A percentile compares a stretch with the other conserved stretches of the same genome.
These are phyloP conservation scores for Sporothrix variecibatus DNA, from an alignment of 2,329 filamentous ascomycete species.

Conservation along the genomic window DNA sequence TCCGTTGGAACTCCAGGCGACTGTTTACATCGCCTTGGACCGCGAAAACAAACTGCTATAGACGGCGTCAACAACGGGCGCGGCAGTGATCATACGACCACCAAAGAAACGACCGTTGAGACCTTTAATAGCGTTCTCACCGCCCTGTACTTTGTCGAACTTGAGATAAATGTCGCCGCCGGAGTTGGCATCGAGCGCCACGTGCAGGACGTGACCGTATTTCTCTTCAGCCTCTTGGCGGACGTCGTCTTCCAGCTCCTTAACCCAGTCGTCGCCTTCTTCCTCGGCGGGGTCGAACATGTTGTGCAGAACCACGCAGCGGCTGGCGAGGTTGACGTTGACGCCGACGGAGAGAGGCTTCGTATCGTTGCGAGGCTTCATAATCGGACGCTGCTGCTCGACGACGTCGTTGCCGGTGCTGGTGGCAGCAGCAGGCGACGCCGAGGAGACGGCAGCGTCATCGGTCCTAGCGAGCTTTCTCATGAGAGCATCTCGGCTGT, in stretches of 20 bases:
- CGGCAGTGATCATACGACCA: conserved; percentile 86
- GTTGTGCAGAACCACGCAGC: conserved; percentile 91
- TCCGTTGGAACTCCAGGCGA: conserved; percentile 46
- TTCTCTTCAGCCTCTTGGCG: conserved; percentile 88
- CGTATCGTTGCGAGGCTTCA: conserved; percentile 80
- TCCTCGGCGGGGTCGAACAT: conserved; percentile 94
- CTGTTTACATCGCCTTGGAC: conserved; percentile 70
- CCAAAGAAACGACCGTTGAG: conserved; percentile 97
- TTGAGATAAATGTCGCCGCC: conserved; percentile 98
- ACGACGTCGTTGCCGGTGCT: conserved; percentile 20
- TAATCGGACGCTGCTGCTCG: conserved; percentile 70
- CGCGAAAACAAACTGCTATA: conserved; percentile 96
- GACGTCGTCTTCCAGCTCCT: conserved; percentile 92
- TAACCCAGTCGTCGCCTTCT: conserved; percentile 83
- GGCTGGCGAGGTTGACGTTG: conserved; percentile 87
- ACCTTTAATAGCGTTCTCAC: conserved; percentile 96
- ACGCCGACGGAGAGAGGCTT: conserved; percentile 63
- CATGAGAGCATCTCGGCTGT: conserved; percentile 98
- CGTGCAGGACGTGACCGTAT: conserved; percentile 97
- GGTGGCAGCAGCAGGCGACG: conserved; percentile 38
- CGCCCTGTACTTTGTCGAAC: conserved; percentile 92
- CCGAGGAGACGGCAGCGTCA: conserved; percentile 49
- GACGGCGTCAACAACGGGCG: conserved; percentile 95
- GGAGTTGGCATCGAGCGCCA: conserved; percentile 89
- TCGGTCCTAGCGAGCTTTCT: conserved; percentile 96